These are phyloP conservation scores for Arctostaphylos glauca DNA, from an alignment of 148 eudicot species.

Conservation along the genomic window DNA sequence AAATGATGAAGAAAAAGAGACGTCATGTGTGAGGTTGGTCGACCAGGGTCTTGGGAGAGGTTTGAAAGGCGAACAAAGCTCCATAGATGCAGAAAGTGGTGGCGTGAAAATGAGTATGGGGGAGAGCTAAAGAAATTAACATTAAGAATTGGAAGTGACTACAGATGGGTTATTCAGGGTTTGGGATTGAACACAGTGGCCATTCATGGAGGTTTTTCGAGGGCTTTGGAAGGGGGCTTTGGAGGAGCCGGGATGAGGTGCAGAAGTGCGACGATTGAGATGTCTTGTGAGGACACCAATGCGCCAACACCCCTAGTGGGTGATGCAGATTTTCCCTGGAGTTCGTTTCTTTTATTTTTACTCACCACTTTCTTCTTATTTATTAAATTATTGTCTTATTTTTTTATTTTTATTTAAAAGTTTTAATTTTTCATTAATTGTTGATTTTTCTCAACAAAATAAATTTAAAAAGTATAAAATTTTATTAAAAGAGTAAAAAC, in stretches of 20 bases:
- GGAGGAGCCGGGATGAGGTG: constrained; percentile 8
- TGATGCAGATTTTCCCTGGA: background rate
- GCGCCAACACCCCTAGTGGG: background rate
- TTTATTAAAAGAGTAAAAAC: too few relatives aligned
- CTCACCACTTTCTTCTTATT: too few relatives aligned
- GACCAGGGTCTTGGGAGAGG: constrained; percentile 35
- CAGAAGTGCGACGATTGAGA: background rate
- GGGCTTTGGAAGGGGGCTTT: constrained; percentile 28
- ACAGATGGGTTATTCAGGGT: background rate
- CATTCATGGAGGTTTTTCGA: constrained; percentile 32
- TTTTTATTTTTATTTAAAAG: too few relatives aligned
- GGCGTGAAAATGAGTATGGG: background rate
- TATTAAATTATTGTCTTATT: too few relatives aligned
- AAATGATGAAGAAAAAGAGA: constrained; percentile 62
- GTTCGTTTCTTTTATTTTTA: too few relatives aligned
- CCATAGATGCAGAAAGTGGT: constrained; percentile 40
- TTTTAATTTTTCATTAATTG: too few relatives aligned
- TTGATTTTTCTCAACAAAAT: too few relatives aligned
- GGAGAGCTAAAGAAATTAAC: background rate
- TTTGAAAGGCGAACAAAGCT: constrained; percentile 64
- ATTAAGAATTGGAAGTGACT: constrained; percentile 11
- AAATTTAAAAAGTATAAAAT: too few relatives aligned
- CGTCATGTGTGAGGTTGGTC: constrained; percentile 25
- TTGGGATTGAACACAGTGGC: constrained; percentile 10
- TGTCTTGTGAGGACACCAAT: background rate